Base-by-base conservation (phyloP, 2,329 filamentous ascomycete genomes). In the Alternaria novae-zelandiae region DNA sequence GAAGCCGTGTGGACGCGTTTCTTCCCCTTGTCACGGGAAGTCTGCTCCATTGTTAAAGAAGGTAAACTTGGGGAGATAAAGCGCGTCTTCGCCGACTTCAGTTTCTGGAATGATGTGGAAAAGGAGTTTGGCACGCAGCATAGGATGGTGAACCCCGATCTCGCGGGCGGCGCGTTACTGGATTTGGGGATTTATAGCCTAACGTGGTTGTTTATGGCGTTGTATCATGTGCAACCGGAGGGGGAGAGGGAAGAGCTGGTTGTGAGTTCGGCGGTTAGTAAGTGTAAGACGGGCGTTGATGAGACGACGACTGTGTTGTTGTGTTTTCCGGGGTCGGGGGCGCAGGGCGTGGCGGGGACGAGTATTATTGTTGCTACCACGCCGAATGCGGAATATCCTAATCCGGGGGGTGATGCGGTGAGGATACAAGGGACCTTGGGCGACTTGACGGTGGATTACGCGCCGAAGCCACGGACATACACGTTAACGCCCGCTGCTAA, bases 181-280 rank as follows among this genome's bases (percentile, higher is more conserved):
- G 94, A 97, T 79, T 83, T 97, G 61, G 94, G 94, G 63, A 91
- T 97, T 79, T 97, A 97, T 83, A 88, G 92, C 47, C 81, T 97
- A 66, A 96, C 93, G 26, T 97, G 94, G 94, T 86, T 96, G 6
- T 96, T 95, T 85, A 92, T 96, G 81, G 91, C 90, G 45, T 86
- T 97, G 26, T 97, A 96, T 81, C 91, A 30, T 1, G 10, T 10
- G 9, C 28, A 30, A 30, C 28, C 28, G 2, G 84, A 78, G 26
- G 78, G 82, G 7, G 78, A 86, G 55, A 91, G 93, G 70, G 87
- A 92, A 78, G 75, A 86, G 1, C 94, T 93, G 1, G 84, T 82
- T n/a, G 89, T 95, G 2, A 81, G 88, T 6, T 86, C 88, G 1
- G 87, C 91, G 54, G 73, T 82, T 2, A 87, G 93, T 68, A 88